Conservation (phyloP, 371 early-diverging fungal species). For the Zopfochytrium polystomum region DNA sequence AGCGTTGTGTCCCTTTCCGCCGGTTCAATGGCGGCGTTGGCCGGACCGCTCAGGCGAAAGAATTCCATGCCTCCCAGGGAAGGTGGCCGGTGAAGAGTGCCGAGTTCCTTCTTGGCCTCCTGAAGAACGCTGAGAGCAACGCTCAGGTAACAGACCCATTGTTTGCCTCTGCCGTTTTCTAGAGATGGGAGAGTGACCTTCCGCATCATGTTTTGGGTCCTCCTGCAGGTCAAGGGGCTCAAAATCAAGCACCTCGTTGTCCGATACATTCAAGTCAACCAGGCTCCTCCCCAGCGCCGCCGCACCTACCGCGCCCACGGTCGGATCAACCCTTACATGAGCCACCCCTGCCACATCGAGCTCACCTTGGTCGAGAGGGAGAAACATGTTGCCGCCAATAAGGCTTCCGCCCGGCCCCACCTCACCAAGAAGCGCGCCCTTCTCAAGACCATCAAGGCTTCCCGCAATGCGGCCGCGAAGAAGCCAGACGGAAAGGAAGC, state of each 20-base stretch:
- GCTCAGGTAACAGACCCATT: too few species aligned
- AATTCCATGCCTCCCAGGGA: constrained; percentile 88
- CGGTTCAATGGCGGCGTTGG: constrained; percentile 97
- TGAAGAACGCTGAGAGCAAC: constrained; percentile 97
- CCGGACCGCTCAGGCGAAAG: constrained; percentile 97
- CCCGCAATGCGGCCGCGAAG: too few species aligned
- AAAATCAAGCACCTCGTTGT: constrained; percentile 82
- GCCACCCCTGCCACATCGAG: constrained; percentile 97
- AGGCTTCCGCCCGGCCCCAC: constrained; percentile 47
- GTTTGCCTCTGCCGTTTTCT: too few species aligned
- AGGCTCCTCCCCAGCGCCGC: constrained; percentile 97
- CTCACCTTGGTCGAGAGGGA: constrained; percentile 84
- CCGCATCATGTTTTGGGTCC: too few species aligned
- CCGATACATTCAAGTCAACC: constrained; percentile 96
- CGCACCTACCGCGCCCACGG: constrained; percentile 99
- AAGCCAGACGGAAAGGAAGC: too few species aligned
- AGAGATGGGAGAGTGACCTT: too few species aligned
- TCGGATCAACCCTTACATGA: constrained; percentile 95
- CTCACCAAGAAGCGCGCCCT: constrained; percentile 39
- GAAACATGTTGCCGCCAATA: constrained; percentile 68
- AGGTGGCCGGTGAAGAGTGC: constrained; percentile 99
- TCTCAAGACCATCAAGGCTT: constrained; percentile 24
- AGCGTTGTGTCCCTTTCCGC: constrained; percentile 98
- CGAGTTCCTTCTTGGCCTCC: constrained; percentile 87
- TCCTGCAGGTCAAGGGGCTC: constrained; percentile 91